These are phyloP conservation scores for Talinum fruticosum DNA, from an alignment of 148 eudicot genomes.

Conservation along the genomic window DNA sequence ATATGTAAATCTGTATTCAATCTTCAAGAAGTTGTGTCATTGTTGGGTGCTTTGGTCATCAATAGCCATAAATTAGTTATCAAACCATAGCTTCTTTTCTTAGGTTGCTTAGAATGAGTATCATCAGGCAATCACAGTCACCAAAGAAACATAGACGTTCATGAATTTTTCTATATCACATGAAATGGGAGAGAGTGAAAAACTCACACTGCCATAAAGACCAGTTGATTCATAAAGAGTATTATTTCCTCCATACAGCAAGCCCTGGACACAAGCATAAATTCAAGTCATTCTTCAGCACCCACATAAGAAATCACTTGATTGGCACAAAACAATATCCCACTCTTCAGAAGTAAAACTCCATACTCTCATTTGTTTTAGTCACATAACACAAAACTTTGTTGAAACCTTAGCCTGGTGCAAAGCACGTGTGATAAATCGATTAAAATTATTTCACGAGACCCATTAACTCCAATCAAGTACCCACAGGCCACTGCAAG, in stretches of 20 bases:
- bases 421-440: too few species aligned
- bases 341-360: background rate
- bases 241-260: slow-evolving; percentile 74
- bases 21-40: background rate
- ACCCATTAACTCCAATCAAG: too few species aligned
- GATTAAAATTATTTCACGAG: too few species aligned
- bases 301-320: background rate
- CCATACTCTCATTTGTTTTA: background rate
- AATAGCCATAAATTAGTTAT: background rate
- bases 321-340: background rate
- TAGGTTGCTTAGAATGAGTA: background rate
- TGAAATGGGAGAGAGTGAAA: background rate
- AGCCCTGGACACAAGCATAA: slow-evolving; percentile 58
- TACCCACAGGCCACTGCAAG: too few species aligned
- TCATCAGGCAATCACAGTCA: background rate
- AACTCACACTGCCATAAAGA: slow-evolving; percentile 55
- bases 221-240: slow-evolving; percentile 92
- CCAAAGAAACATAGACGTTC: background rate
- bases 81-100: background rate
- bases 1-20: background rate
- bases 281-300: slow-evolving; percentile 6
- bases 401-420: too few species aligned
- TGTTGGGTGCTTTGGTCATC: background rate
- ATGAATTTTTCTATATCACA: background rate
- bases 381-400: background rate